Base-by-base conservation (phyloP, 306 rosid genomes). In the Cicer bijugum region DNA sequence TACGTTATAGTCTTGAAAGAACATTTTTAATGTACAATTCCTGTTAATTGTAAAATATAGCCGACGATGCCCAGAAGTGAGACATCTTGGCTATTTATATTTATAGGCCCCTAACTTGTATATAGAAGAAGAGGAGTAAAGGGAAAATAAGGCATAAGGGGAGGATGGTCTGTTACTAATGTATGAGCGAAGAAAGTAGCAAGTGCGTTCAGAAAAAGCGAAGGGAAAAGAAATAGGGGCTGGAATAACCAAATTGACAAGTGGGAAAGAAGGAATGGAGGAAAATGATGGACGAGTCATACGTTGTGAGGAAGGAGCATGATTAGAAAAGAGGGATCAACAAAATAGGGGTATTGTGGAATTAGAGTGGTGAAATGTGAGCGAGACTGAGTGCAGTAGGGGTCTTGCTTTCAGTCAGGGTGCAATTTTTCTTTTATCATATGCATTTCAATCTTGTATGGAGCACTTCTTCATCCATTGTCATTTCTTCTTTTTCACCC, bases 61-160 rank as follows among this genome's bases (percentile, higher is more conserved):
- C 67, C 50, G 56, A 55, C 7, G 14, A 67, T 78, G 62, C 45
- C 60, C 53, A 14, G 59, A 35, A 82, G 48, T 14, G 60, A 67
- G 61, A 67, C 42, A 72, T 50, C 1, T 33, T 28, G 60, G 57
- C 33, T 57, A 23, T 71, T 71, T 57, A 28, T 69, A 38, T 42
- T 52, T 52, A 16, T 52, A 52, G 20, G 33, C 12, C 23, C 58
- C 58, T 48, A 48, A 48, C 55, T 5, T n/a, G 55, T 48, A 6
- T 48, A n/a, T 48, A 12, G 33, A 28, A 28, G 33, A 28, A 48
- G 55, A 47, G 17, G 53, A 2, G 1, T 1, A 48, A 2, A 12
- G 6, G 53, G 14, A 40, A 40, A 40, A 8, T 8, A 48, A 48
- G 55, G 55, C 14, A 48, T 6, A n/a, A 48, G 19, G 17, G 55